Evolutionary conservation across 2,329 filamentous ascomycete genomes (phyloP), one percentile per base, ranked within the genome.

Genomic region (Calonectria multiphialidica): DNA sequence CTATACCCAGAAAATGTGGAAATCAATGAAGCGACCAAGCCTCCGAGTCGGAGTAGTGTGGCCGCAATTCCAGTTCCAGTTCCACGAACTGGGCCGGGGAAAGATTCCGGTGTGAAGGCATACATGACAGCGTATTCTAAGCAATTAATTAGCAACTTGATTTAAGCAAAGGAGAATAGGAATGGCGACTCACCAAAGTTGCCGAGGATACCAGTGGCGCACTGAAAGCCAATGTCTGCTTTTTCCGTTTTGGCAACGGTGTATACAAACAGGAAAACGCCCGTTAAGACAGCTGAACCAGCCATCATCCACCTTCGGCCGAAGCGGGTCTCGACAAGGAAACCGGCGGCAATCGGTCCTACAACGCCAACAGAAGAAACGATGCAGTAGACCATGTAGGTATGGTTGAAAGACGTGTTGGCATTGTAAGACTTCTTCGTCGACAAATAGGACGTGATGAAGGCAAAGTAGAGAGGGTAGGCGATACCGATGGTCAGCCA

Each of bases 51-150:
- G 15, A 84, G 79, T 10, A 84, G 74, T 1, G 83, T 84, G 0
- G 86, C 85, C 0, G 85, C 84, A 5, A 84, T 78, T 1, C 88
- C 88, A 2, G 86, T 88, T 7, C 88, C 89, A 0, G 88, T 89
- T 25, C 88, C 89, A 7, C 88, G 83, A 64, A 87, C 84, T 0
- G 88, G 87, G 2, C 86, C 87, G 0, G 88, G 88, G 81, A 90
- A 90, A 5, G 87, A 87, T 74, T 90, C 88, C 0, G 89, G 89
- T 0, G 88, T 90, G 75, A 84, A 86, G 0, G 83, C 84, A 68
- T 82, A 86, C 78, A 78, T 74, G 35, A 75, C 68, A 18, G 75
- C 74, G 30, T 76, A 77, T 45, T 77, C 75, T 77, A 25, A 15
- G 1, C 42, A 30, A 18, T 37, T 21, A 5, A 42, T 69, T 69